Base-by-base conservation (phyloP, 129 eudicot genomes). In the sunflower (Helianthus annuus) region DNA sequence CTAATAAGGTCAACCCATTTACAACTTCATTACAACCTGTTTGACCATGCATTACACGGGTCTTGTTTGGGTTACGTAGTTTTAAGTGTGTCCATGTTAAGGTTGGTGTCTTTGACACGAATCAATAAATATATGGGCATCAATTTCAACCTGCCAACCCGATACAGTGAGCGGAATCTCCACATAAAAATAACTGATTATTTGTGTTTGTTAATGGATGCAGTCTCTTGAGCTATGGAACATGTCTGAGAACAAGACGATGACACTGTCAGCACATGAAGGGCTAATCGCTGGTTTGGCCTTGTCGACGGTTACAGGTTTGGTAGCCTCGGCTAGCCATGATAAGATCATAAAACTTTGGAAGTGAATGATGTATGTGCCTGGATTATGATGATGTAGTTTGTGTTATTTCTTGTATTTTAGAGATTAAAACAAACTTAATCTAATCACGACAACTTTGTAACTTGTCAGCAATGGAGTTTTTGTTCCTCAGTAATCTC, bases 151-250 rank as follows among this genome's bases (percentile, higher is more conserved):
- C 45, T 40, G 45, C 10, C 10, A 40, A 40, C 45, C 45, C 45
- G 45, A 40, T 7, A 40, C 10, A 42, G 46, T 42, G 46, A 42
- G 10, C 10, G 46, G 10, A 42, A 42, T 42, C 46, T 42, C 46
- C 46, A 42, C 46, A 42, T 42, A 42, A 42, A 6, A 42, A 42
- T 42, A 42, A 42, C 46, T 42, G 46, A 42, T 42, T 42, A 42
- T 42, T 6, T 42, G 45, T 40, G 48, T 49, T 14, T 53, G 70
- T 29, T 16, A 49, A 42, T 42, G 46, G 46, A 17, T 81, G 81
- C 78, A 93, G 98, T 89, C 96, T 32, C 59, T 93, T 82, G 98
- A 89, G 91, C 85, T 93, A 2, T 93, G 98, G 98, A 90, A 93
- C 87, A 90, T 90, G 97, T 64, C 80, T 0, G 98, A 94, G 80